Conservation (phyloP, 2,329 filamentous ascomycete genomes). For the Trichoderma semiorbis region DNA sequence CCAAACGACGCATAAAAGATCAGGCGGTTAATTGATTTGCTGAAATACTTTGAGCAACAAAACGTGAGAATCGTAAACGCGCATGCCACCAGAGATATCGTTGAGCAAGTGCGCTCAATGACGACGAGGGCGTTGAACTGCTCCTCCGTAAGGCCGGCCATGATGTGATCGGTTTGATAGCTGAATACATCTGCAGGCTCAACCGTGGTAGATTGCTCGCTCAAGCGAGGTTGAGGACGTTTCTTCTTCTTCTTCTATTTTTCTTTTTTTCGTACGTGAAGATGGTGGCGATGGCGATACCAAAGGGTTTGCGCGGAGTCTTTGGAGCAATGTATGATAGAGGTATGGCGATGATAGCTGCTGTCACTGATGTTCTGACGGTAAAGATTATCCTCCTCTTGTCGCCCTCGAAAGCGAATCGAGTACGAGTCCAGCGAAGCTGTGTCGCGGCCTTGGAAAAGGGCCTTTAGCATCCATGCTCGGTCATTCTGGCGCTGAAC, state of each 20-base stretch:
- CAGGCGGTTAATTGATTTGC: slow-evolving; percentile 76
- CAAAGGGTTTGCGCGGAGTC: not conserved
- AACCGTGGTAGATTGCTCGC: not conserved
- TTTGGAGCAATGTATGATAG: not conserved
- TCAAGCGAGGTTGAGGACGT: not conserved
- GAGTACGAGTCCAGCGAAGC: slow-evolving; percentile 2
- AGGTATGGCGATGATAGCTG: not conserved
- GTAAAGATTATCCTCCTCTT: not conserved
- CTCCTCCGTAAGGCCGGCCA: slow-evolving; percentile 8
- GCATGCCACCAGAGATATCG: slow-evolving; percentile 52
- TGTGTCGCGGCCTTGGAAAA: not conserved
- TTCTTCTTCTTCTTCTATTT: not conserved
- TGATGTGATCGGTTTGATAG: not conserved
- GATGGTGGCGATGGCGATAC: not conserved
- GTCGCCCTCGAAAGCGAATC: not conserved
- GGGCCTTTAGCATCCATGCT: slow-evolving; percentile 4
- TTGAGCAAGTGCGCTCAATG: slow-evolving; percentile 8
- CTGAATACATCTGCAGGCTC: not conserved
- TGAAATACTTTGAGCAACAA: slow-evolving; percentile 59
- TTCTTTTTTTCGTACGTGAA: not conserved
- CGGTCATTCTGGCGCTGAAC: not conserved
- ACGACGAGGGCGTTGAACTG: not conserved
- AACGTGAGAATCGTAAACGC: slow-evolving; percentile 68
- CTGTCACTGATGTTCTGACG: not conserved
- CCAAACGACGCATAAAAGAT: slow-evolving; percentile 77